Conservation (phyloP, 768 basidiomycete genomes). For the Leccinum aurantiacum region DNA sequence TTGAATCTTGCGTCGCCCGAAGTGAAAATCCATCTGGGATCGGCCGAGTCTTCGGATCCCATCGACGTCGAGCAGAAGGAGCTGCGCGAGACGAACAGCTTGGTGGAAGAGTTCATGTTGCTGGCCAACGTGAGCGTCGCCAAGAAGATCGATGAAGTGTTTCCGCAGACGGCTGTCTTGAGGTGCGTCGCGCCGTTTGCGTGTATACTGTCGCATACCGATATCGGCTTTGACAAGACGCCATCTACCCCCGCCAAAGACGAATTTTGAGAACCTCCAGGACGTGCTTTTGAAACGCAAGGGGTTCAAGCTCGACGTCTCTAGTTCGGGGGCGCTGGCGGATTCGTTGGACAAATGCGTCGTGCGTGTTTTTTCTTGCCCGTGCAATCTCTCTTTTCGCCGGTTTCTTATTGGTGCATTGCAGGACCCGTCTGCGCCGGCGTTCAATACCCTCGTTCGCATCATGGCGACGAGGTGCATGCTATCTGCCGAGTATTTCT, state of each 20-base stretch:
- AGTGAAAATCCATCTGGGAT: slow-evolving; percentile 95
- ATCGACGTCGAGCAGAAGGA: slow-evolving; percentile 98
- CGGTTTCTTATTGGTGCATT: slow-evolving; percentile 1
- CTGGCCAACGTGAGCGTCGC: slow-evolving; percentile 97
- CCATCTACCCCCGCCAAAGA: slow-evolving; percentile 76
- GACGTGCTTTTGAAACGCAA: slow-evolving; percentile 88
- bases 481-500: slow-evolving; percentile 98
- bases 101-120: slow-evolving; percentile 99
- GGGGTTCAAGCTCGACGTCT: slow-evolving; percentile 82
- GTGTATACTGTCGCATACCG: slow-evolving; percentile 2
- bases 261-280: slow-evolving; percentile 94
- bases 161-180: slow-evolving; percentile 93
- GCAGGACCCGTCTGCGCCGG: slow-evolving; percentile 79
- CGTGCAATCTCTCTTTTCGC: not conserved
- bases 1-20: slow-evolving; percentile 97
- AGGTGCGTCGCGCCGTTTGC: slow-evolving; percentile 43
- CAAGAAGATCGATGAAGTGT: slow-evolving; percentile 85
- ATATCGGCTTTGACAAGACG: not conserved
- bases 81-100: slow-evolving; percentile 86
- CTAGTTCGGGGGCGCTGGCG: slow-evolving; percentile 87
- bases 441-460: slow-evolving; percentile 96
- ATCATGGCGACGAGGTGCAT: slow-evolving; percentile 99
- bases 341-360: slow-evolving; percentile 84
- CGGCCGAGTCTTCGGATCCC: slow-evolving; percentile 90
- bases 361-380: slow-evolving; percentile 44